Base-by-base conservation (phyloP, 2,329 filamentous ascomycete genomes). In the Colletotrichum liaoningense region DNA sequence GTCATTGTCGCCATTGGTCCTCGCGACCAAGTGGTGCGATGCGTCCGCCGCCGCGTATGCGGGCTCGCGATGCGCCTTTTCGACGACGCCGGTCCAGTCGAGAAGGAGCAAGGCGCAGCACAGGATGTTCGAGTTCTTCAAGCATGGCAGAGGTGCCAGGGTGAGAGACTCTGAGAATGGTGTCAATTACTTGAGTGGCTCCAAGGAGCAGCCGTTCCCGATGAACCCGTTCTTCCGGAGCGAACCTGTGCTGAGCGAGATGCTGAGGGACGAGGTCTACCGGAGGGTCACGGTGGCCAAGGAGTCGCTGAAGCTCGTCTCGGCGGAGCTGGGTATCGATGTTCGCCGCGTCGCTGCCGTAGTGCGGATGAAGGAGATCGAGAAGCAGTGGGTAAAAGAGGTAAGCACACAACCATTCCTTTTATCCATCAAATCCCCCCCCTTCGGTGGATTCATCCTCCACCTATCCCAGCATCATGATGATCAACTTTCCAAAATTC, bases 281-380 rank as follows among this genome's bases (percentile, higher is more conserved):
- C 79, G 86, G 5, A 89, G 90, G 77, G 91, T 97, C 16, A 90
- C 91, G 74, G 80, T 83, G n/a, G 81, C 90, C 16, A 92, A 92
- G 73, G 87, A 92, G 81, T 90, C 93, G 69, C 86, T 98, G 75
- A 92, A 94, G 79, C 89, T 89, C 56, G 93, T 97, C 24, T 95
- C 94, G 79, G 93, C 93, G 1, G 89, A 94, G 79, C 89, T 94
- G 77, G 90, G 92, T 33, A 90, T 98, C 28, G 95, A 97, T 79
- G 93, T 97, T 83, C 90, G 94, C 79, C 89, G 95, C 78, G 93
- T 98, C 22, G 95, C 92, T 33, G 95, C 95, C 26, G 93, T 97
- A 24, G 93, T 97, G 72, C 88, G 95, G 78, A 86, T 98, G 79
- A 96, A 96, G 85, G 91, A 95, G 82, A 87, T 98, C 76, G 95